Conservation (phyloP, 805 yeast species). For the Cyberlindnera petersonii region DNA sequence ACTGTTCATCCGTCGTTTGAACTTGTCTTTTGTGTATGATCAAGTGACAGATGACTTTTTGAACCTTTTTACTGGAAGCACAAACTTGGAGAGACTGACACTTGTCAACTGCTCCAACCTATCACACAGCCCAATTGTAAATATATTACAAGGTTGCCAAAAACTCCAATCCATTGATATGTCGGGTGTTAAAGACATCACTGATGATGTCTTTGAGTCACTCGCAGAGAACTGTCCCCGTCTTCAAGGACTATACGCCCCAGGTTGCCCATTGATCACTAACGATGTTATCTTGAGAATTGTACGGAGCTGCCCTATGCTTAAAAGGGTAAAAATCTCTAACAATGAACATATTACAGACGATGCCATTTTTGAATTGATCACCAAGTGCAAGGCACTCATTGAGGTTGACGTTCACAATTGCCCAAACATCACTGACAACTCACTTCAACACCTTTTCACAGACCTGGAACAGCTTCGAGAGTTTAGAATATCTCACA, state of each 20-base stretch:
- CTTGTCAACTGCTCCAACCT: constrained; percentile 73
- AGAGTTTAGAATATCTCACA: constrained; percentile 78
- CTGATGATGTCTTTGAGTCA: constrained; percentile 66
- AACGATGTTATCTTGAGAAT: constrained; percentile 59
- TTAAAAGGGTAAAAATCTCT: constrained; percentile 79
- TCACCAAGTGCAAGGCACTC: constrained; percentile 68
- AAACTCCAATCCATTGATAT: constrained; percentile 82
- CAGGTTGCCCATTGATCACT: constrained; percentile 71
- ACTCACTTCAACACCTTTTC: constrained; percentile 54
- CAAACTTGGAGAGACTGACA: constrained; percentile 79
- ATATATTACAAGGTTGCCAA: constrained; percentile 59
- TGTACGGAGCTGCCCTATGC: constrained; percentile 60
- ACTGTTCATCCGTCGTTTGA: constrained; percentile 70
- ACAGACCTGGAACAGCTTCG: constrained; percentile 65
- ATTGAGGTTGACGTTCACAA: constrained; percentile 89
- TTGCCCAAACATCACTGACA: constrained; percentile 69
- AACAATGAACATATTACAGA: constrained; percentile 67
- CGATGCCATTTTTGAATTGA: constrained; percentile 53
- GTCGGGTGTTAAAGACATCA: constrained; percentile 65
- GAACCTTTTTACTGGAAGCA: constrained; percentile 59
- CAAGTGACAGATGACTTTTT: constrained; percentile 63
- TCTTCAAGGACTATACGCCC: constrained; percentile 86
- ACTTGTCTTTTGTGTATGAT: constrained; percentile 69
- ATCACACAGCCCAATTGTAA: constrained; percentile 55
- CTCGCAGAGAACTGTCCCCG: constrained; percentile 69